Base-by-base conservation (phyloP, 2,329 filamentous ascomycete species). In the Ampelomyces quisqualis region DNA sequence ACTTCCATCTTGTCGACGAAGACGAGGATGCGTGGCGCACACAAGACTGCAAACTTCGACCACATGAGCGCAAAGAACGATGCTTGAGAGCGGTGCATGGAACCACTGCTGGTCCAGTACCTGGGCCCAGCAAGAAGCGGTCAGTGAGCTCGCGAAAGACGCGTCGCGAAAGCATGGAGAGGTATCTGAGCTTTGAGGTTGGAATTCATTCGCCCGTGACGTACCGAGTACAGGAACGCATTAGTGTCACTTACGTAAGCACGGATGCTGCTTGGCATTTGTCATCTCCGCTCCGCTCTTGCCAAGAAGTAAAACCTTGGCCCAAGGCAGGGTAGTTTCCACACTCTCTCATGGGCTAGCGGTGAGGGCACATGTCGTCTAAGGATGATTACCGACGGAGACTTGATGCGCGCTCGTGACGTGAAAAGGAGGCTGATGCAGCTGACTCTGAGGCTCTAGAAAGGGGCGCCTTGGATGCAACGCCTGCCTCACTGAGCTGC, bases 1-100 rank as follows among this genome's bases (percentile, higher is more conserved):
- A 77, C 66, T 89, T 88, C 93, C 93, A 98, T 68, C 82, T 76
- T 35, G 80, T 86, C 1, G 84, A 88, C 2, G 88, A 90, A 1
- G 64, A 65, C 20, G 70, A 69, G 19, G 67, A 67, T 10, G 61
- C 42, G 41, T 49, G 30, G 23, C 58, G 50, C 26, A 36, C 28
- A n/a, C 35, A 15, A 15, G 32, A 20, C 14, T 47, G 39, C 37
- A 32, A 29, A 17, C 34, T 8, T 38, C 18, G 43, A 34, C 9
- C 34, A 39, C 40, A 22, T 15, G 40, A 13, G 8, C 42, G 34
- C 34, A 49, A 49, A 11, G 38, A 40, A 14, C 40, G 22, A 38
- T 49, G 56, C 48, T 38, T 47, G n/a, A 39, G 26, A 23, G 53
- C 51, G 38, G 53, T 29, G 29, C 53, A 55, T 6, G 47, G 29